Percentiles rank a stretch among this genome's conserved stretches.
Evolutionary conservation across 768 basidiomycete genomes (phyloP).

Genomic region (Grammothele lineata): DNA sequence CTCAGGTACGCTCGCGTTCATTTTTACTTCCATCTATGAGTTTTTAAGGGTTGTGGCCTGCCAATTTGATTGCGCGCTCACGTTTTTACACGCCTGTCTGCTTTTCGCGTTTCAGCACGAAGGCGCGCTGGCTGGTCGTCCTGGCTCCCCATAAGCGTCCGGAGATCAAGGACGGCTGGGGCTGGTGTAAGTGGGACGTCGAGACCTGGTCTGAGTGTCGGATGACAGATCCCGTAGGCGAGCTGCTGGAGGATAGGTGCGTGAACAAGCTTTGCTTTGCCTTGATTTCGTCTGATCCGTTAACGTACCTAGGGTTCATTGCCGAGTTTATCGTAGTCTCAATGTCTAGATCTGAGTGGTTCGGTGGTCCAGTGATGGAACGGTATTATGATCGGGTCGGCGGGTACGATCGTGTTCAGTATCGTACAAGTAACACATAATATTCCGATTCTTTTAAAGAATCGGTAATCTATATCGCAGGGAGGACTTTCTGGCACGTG

Average conservation of each 20-base stretch:
- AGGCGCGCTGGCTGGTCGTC: constrained; percentile 61
- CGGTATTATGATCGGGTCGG: too few relatives aligned
- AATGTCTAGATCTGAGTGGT: too few relatives aligned
- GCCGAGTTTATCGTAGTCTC: constrained; percentile 47
- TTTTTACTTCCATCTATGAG: too few relatives aligned
- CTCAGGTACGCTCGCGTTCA: constrained; percentile 29
- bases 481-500: too few relatives aligned
- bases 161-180: constrained; percentile 69
- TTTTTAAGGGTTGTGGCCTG: too few relatives aligned
- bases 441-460: too few relatives aligned
- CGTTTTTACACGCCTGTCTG: too few relatives aligned
- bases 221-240: constrained; percentile 38
- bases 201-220: constrained; percentile 40
- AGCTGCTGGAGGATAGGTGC: constrained; percentile 47
- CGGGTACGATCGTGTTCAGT: too few relatives aligned
- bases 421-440: too few relatives aligned
- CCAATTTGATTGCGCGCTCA: too few relatives aligned
- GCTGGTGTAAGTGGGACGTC: constrained; percentile 59
- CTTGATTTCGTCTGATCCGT: background rate
- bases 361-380: too few relatives aligned
- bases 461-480: too few relatives aligned
- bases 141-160: constrained; percentile 76
- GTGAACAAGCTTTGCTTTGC: constrained; percentile 2
- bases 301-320: constrained; percentile 38
- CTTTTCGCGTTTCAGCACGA: constrained; percentile 37